Percentiles rank a stretch among this genome's conserved stretches.
phyloP scores from a whole-genome alignment of 345 rosid species.

The Excoecaria cochinchinensis region DNA sequence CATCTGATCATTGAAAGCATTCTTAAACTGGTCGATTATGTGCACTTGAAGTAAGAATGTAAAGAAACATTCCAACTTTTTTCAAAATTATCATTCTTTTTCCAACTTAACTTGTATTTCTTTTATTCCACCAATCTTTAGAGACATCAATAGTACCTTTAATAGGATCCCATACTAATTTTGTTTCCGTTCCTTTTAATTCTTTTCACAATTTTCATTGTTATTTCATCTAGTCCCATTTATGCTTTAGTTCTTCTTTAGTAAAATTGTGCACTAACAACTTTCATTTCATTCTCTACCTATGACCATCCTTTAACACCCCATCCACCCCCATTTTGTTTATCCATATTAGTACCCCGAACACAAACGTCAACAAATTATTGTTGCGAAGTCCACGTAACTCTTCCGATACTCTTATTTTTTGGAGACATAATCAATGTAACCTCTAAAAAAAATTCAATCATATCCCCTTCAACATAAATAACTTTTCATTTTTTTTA shows the following conservation, averaged over 20 bases:
- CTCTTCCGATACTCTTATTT: no score
- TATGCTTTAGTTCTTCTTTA: not conserved
- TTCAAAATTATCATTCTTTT: no score
- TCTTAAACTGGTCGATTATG: not conserved
- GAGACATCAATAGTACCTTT: not conserved
- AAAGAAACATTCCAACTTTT: no score
- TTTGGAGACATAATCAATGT: no score
- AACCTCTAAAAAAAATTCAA: no score
- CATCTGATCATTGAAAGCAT: not conserved
- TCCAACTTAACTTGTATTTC: not conserved
- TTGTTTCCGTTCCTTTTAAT: not conserved
- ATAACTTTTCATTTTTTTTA: no score
- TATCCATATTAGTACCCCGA: not conserved
- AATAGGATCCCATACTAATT: not conserved
- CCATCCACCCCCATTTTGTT: not conserved
- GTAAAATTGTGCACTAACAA: not conserved
- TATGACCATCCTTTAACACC: not conserved
- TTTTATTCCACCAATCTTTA: conserved; percentile 2
- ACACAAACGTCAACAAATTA: not conserved
- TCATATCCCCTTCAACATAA: no score
- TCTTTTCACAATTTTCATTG: conserved; percentile 11
- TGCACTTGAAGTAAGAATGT: no score
- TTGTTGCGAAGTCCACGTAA: no score
- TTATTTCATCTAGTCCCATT: conserved; percentile 7
- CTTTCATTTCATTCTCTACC: not conserved